Base-by-base conservation (phyloP, 345 rosid genomes). In the Nephelium lappaceum region DNA sequence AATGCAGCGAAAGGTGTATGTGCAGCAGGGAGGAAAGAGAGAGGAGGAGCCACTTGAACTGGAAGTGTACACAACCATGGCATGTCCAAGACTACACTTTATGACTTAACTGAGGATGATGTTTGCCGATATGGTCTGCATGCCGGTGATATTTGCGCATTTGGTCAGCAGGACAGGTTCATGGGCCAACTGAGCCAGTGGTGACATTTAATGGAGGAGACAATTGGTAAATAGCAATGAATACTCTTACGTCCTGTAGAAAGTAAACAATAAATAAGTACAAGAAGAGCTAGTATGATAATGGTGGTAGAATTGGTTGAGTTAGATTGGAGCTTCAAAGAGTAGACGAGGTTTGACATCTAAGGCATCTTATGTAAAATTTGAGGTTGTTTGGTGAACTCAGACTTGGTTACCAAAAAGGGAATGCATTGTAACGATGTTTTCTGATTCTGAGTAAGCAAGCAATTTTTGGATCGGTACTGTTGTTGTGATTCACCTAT, bases 21-120 rank as follows among this genome's bases (percentile, higher is more conserved):
- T 83, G 43, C 84, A 80, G 43, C 84, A 80, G 14, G 86, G 84
- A 71, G 80, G 81, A 31, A 77, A 82, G 79, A 80, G 72, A 57
- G 83, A 84, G 76, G 84, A 84, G 78, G 86, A 83, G 81, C 81
- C 88, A 36, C 77, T 83, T 16, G 91, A 87, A 76, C 82, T 83
- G 42, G 86, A 88, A 63, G 89, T 83, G 53, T 89, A 80, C 81
- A 83, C 36, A 31, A 78, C 72, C 89, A 89, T 73, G 92, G 92
- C 61, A 86, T 87, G 92, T 81, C 77, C 82, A 87, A 84, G 36
- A 31, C 3, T 3, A 31, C 3, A 31, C 36, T 31, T 31, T 31
- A 31, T 31, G 36, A 31, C 36, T 31, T 31, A 31, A 31, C 3
- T 31, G 36, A 31, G 36, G 36, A 31, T 31, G 36, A 31, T 31